These are phyloP conservation scores for Pyrenophora teres DNA, from an alignment of 2,329 filamentous ascomycete species.

Conservation along the genomic window DNA sequence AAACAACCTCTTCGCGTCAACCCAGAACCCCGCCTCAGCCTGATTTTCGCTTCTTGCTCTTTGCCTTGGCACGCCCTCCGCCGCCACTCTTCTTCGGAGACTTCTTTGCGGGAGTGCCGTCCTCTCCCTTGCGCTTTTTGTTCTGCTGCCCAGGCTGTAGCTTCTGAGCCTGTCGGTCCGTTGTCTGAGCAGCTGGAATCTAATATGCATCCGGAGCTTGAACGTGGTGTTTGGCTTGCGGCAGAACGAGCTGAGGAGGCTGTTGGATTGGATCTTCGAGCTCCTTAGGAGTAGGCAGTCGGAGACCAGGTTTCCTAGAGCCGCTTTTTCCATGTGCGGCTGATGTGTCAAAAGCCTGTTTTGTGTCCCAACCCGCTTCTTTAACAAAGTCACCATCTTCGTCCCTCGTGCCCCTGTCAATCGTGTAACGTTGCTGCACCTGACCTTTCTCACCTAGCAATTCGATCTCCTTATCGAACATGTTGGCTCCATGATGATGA, in stretches of 20 bases:
- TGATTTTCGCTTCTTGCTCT: not conserved
- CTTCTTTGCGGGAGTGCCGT: not conserved
- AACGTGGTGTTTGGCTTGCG: not conserved
- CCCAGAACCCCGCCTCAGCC: not conserved
- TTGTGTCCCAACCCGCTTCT: not conserved
- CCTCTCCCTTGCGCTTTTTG: not conserved
- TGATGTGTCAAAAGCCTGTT: not conserved
- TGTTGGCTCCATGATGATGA: not conserved
- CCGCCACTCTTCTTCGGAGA: not conserved
- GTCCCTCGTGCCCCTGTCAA: not conserved
- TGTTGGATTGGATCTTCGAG: not conserved
- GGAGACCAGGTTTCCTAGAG: not conserved
- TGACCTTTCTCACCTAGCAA: not conserved
- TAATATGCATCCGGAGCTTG: not conserved
- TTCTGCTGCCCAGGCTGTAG: not conserved
- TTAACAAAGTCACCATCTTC: not conserved
- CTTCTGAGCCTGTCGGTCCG: not conserved
- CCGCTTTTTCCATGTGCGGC: not conserved
- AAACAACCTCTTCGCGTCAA: not conserved
- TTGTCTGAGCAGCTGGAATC: not conserved
- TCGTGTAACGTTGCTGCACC: not conserved
- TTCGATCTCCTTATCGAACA: constrained; percentile 6
- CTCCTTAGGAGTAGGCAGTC: not conserved
- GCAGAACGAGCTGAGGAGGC: not conserved
- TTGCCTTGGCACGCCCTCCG: not conserved